These are phyloP conservation scores for Syncephalastrum monosporum DNA, from an alignment of 371 early-diverging fungal species.

Conservation along the genomic window DNA sequence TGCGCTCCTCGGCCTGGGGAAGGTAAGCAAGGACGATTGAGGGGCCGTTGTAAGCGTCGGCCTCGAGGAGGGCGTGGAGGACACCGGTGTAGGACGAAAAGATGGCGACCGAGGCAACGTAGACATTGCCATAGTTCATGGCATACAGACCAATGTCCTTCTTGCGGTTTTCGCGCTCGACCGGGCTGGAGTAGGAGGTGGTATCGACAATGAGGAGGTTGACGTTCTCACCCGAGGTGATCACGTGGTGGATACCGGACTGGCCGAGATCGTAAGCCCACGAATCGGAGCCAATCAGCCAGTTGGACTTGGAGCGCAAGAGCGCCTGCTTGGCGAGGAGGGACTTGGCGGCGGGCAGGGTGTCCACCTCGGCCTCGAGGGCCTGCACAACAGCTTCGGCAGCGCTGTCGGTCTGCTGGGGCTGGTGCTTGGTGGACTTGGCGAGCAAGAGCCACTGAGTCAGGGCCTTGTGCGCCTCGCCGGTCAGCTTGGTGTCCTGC, in stretches of 20 bases:
- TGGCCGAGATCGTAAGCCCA: slow-evolving; percentile 87
- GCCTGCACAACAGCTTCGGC: slow-evolving; percentile 35
- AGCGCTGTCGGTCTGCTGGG: slow-evolving; percentile 38
- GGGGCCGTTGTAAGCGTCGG: slow-evolving; percentile 89
- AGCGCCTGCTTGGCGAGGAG: slow-evolving; percentile 40
- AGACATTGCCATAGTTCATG: slow-evolving; percentile 87
- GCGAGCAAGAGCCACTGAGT: slow-evolving; percentile 69
- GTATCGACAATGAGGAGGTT: slow-evolving; percentile 89
- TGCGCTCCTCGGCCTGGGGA: slow-evolving; percentile 39
- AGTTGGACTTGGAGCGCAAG: slow-evolving; percentile 66
- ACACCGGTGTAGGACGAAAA: slow-evolving; percentile 87
- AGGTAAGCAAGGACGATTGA: slow-evolving; percentile 87
- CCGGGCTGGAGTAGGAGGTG: slow-evolving; percentile 62
- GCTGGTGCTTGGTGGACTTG: slow-evolving; percentile 51
- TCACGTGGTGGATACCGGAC: slow-evolving; percentile 89
- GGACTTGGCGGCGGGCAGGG: slow-evolving; percentile 16
- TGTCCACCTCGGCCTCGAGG: slow-evolving; percentile 25
- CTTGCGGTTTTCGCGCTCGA: slow-evolving; percentile 72
- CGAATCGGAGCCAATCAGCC: slow-evolving; percentile 86
- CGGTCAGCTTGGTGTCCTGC: slow-evolving; percentile 51
- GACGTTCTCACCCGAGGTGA: slow-evolving; percentile 80
- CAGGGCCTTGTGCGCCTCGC: slow-evolving; percentile 58
- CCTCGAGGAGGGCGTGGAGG: slow-evolving; percentile 83
- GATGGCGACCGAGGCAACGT: slow-evolving; percentile 88
- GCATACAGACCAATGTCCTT: slow-evolving; percentile 94